Evolutionary conservation across 345 rosid species (phyloP), one percentile per base, ranked within the genome.

Genomic region (Viola odorata): DNA sequence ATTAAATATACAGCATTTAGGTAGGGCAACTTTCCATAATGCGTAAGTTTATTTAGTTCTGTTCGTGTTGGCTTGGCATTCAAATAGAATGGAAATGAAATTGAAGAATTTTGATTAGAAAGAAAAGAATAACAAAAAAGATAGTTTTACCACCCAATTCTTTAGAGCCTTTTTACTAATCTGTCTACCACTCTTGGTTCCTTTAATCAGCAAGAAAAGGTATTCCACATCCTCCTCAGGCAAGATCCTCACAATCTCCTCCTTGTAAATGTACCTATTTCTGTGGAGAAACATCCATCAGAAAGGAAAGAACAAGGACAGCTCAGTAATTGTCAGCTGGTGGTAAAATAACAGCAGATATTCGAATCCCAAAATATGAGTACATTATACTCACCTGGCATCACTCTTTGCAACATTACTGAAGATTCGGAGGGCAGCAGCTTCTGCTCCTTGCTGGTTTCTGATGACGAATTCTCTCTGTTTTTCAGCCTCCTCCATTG

Each of bases 181-280:
- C 58, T 45, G 57, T 61, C 85, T 77, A 6, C 12, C 12, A 23
- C 32, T 23, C 32, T 65, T 64, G 45, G 11, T 42, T 7, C 45
- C 38, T 80, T 85, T 0, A 65, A 58, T 64, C 78, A 84, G 85
- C 39, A 87, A 77, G 32, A 85, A 70, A 38, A 80, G 81, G 32
- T 23, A 23, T n/a, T 85, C 91, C 14, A 80, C 89, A 69, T 85
- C 95, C 69, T 87, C 88, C 55, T 73, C 79, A 7, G 80, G 81
- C 95, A 89, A 74, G 81, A 89, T 86, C 60, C 86, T 77, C 50
- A 50, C 9, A 8, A 89, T 69, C 63, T 87, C 89, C 8, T 80
- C 84, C 71, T 78, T 91, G 4, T 74, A 75, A n/a, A 89, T 75
- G 73, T 68, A 82, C 66, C 95, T 89, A 80, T 60, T 45, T 15